A percentile compares a stretch with the other conserved stretches of the same genome.
Conservation (phyloP, 345 rosid genomes). For the Chamaenerion angustifolium region DNA sequence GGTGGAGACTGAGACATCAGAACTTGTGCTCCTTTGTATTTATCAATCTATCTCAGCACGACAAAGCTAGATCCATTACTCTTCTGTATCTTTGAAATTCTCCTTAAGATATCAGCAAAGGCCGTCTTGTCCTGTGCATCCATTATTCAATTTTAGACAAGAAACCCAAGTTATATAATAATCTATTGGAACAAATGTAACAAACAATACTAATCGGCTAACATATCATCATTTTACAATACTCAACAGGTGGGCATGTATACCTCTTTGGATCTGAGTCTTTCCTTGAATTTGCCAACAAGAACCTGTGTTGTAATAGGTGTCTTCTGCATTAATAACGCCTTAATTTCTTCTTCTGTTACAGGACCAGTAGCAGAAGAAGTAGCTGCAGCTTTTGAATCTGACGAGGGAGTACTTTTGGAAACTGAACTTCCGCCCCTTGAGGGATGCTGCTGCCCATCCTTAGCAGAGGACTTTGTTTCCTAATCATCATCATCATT, state of each 20-base stretch:
- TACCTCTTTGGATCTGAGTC: slow-evolving; percentile 65
- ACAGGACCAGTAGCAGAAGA: slow-evolving; percentile 54
- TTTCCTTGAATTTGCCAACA: slow-evolving; percentile 67
- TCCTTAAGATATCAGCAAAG: slow-evolving; percentile 62
- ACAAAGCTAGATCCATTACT: slow-evolving; percentile 56
- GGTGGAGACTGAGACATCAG: no score
- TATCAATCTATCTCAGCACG: slow-evolving; percentile 45
- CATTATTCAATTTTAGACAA: background rate
- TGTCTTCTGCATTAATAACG: slow-evolving; percentile 60
- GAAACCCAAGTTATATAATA: background rate
- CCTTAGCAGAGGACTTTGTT: slow-evolving; percentile 29
- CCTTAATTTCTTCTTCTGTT: slow-evolving; percentile 80
- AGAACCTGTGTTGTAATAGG: slow-evolving; percentile 83
- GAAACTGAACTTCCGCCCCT: slow-evolving; percentile 26
- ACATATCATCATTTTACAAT: no score
- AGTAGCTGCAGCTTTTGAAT: slow-evolving; percentile 26
- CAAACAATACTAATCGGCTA: no score
- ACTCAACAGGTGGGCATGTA: background rate
- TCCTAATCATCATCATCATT: slow-evolving; percentile 24
- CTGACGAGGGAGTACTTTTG: slow-evolving; percentile 31
- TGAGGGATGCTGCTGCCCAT: slow-evolving; percentile 25
- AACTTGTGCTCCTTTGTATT: background rate
- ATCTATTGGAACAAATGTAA: background rate
- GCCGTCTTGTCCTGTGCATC: slow-evolving; percentile 76
- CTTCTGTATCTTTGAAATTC: slow-evolving; percentile 85